Percentiles rank a stretch among this genome's conserved stretches.
phyloP scores from a whole-genome alignment of 2,329 filamentous ascomycete genomes.

The Sarocladium strictum region DNA sequence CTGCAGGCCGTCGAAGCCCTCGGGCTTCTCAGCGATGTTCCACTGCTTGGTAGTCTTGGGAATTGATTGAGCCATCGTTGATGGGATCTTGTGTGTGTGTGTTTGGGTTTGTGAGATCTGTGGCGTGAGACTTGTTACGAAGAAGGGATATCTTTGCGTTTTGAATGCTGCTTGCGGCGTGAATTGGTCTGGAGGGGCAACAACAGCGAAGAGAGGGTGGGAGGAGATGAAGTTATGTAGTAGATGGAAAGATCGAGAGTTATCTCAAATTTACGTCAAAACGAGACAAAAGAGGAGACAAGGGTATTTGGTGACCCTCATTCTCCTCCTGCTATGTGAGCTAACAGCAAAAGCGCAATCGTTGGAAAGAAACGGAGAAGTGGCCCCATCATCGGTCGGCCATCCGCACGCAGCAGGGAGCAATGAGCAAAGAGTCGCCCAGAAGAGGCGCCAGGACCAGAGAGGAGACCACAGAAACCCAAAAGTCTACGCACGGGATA shows the following conservation, averaged over 20 bases:
- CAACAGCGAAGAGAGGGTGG: not conserved
- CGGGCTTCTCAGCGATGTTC: conserved; percentile 39
- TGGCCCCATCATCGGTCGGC: not conserved
- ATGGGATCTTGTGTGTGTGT: not conserved
- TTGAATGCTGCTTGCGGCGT: too few species aligned
- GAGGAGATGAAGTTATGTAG: not conserved
- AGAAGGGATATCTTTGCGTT: too few species aligned
- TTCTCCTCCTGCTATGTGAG: not conserved
- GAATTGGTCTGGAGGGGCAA: not conserved
- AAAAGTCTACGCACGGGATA: not conserved
- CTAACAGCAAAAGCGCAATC: not conserved
- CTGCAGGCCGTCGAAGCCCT: conserved; percentile 54
- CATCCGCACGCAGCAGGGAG: not conserved
- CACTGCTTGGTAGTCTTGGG: conserved; percentile 47
- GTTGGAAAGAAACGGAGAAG: not conserved
- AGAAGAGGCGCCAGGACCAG: too few species aligned
- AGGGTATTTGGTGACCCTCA: not conserved
- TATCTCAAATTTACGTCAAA: not conserved
- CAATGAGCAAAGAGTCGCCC: too few species aligned
- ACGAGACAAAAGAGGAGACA: not conserved
- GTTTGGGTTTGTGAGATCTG: too few species aligned
- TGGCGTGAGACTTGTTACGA: too few species aligned
- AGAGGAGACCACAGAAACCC: not conserved
- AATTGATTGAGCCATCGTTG: conserved; percentile 12
- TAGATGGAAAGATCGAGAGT: not conserved